Conservation (phyloP, 2,329 filamentous ascomycete species). For the Xylogone sp. region DNA sequence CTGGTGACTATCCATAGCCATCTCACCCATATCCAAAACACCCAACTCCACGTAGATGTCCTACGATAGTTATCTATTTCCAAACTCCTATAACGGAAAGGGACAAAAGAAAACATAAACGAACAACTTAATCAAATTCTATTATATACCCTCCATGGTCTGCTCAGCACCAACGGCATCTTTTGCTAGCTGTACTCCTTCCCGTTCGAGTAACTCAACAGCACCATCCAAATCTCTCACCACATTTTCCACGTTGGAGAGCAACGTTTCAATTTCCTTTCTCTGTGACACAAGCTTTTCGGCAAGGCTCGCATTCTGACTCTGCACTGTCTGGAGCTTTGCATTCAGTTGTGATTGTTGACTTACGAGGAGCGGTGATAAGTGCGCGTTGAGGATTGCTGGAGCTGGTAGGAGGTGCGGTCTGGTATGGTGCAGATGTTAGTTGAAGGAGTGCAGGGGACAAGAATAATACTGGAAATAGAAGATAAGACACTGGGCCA, state of each 20-base stretch:
- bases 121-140: too few relatives aligned
- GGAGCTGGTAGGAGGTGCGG: conserved; percentile 54
- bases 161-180: conserved; percentile 15
- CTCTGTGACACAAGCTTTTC: conserved; percentile 50
- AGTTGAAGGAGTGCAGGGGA: background rate
- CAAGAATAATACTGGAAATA: background rate
- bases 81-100: too few relatives aligned
- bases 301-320: conserved; percentile 51
- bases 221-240: conserved; percentile 53
- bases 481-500: too few relatives aligned
- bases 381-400: conserved; percentile 50
- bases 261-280: conserved; percentile 48
- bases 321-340: conserved; percentile 51
- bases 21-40: too few relatives aligned
- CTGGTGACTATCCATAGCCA: too few relatives aligned
- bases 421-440: conserved; percentile 24
- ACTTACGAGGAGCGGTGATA: conserved; percentile 46
- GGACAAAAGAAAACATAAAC: too few relatives aligned
- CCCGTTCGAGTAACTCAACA: conserved; percentile 19
- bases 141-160: conserved; percentile 1
- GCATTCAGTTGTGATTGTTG: conserved; percentile 56
- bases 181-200: conserved; percentile 12
- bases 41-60: too few relatives aligned
- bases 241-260: conserved; percentile 45
- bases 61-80: too few relatives aligned